These are phyloP conservation scores for Pythium vanterpoolii DNA, from an alignment of 352 stramenopile species.

Conservation along the genomic window DNA sequence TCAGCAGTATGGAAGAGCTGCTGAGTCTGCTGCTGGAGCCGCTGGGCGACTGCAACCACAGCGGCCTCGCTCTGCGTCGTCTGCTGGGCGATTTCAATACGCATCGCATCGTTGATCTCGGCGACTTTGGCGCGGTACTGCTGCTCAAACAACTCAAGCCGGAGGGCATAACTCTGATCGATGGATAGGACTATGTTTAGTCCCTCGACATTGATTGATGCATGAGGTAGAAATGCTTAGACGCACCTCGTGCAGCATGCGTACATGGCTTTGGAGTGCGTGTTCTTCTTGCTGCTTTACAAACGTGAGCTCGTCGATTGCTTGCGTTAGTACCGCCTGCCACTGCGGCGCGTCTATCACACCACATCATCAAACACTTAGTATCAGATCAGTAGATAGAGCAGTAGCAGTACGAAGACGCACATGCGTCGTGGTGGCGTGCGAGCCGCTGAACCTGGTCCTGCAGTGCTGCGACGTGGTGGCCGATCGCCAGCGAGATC, in stretches of 20 bases:
- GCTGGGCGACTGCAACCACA: slow-evolving; percentile 39
- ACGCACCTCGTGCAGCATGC: slow-evolving; percentile 48
- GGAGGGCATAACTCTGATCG: slow-evolving; percentile 46
- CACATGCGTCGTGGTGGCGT: slow-evolving; percentile 39
- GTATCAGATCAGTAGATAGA: neutral
- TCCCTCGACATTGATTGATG: neutral
- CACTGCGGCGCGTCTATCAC: slow-evolving; percentile 37
- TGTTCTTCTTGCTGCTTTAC: slow-evolving; percentile 52
- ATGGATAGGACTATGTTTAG: too few relatives aligned
- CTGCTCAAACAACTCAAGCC: slow-evolving; percentile 59
- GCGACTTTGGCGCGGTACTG: slow-evolving; percentile 53
- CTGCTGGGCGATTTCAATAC: slow-evolving; percentile 41
- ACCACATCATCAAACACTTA: neutral
- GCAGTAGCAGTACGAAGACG: neutral
- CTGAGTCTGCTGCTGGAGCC: slow-evolving; percentile 47
- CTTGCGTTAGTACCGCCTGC: slow-evolving; percentile 41
- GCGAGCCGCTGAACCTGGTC: slow-evolving; percentile 50
- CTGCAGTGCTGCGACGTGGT: slow-evolving; percentile 40
- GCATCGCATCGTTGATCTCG: slow-evolving; percentile 53
- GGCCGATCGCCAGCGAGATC: slow-evolving; percentile 38
- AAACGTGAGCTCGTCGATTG: slow-evolving; percentile 53
- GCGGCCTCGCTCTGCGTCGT: slow-evolving; percentile 33
- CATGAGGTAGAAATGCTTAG: neutral
- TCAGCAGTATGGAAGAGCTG: slow-evolving; percentile 21
- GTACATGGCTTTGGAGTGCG: slow-evolving; percentile 38